Conservation (phyloP, 1,284 basidiomycete species). For the Irpex sp. region DNA sequence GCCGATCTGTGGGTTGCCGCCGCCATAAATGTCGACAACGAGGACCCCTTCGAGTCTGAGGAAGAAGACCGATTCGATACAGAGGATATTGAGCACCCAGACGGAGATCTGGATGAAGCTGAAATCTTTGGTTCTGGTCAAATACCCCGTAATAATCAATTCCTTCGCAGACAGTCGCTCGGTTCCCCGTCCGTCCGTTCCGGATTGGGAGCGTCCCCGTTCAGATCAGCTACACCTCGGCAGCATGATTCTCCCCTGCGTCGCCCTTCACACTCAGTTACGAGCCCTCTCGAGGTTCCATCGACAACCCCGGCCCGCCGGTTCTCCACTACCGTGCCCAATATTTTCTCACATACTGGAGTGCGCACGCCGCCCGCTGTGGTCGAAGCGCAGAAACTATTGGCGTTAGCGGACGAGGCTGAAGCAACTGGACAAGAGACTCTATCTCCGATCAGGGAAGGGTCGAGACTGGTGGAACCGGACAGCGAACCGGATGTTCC, state of each 20-base stretch:
- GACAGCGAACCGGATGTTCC: slow-evolving; percentile 11
- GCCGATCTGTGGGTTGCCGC: slow-evolving; percentile 93
- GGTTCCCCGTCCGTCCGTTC: slow-evolving; percentile 13
- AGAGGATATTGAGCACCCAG: slow-evolving; percentile 25
- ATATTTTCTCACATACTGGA: slow-evolving; percentile 79
- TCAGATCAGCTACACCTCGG: slow-evolving; percentile 16
- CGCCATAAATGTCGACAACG: slow-evolving; percentile 87
- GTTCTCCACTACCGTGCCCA: slow-evolving; percentile 53
- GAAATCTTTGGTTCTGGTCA: slow-evolving; percentile 25
- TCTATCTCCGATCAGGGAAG: slow-evolving; percentile 48
- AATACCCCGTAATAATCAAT: slow-evolving; percentile 21
- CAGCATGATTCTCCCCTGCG: slow-evolving; percentile 18
- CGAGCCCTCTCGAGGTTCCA: neutral
- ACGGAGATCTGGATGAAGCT: slow-evolving; percentile 31
- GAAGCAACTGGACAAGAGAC: slow-evolving; percentile 32
- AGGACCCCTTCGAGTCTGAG: slow-evolving; percentile 63
- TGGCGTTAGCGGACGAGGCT: slow-evolving; percentile 38
- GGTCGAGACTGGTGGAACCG: slow-evolving; percentile 31
- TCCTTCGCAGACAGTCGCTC: slow-evolving; percentile 17
- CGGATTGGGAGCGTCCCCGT: slow-evolving; percentile 17
- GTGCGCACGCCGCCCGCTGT: slow-evolving; percentile 71
- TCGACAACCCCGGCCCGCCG: slow-evolving; percentile 35
- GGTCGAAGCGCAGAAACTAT: slow-evolving; percentile 60
- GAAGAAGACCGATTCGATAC: slow-evolving; percentile 26
- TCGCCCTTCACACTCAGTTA: slow-evolving; percentile 11